Evolutionary conservation across 768 basidiomycete genomes (phyloP).

Genomic region (Rhizopogon rudus): DNA sequence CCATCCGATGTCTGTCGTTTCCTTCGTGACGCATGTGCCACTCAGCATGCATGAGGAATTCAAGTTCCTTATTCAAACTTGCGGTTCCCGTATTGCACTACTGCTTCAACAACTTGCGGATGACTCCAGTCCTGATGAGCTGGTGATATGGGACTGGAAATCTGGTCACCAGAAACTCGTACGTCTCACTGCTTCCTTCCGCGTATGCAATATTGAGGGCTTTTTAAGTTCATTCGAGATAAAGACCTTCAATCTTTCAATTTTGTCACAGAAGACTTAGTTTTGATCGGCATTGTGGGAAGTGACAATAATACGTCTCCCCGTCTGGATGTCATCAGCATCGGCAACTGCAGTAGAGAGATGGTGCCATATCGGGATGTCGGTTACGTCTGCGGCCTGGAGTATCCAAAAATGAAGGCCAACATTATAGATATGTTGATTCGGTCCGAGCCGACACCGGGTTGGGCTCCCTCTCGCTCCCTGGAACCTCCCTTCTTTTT

Average conservation of each 20-base stretch:
- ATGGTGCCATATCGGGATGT: conserved; percentile 9
- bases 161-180: conserved; percentile 25
- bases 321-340: conserved; percentile 15
- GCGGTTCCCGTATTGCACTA: conserved; percentile 25
- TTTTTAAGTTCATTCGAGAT: conserved; percentile 14
- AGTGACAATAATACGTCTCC: neutral
- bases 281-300: conserved; percentile 16
- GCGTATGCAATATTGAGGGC: neutral
- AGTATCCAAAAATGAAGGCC: conserved; percentile 17
- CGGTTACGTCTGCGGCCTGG: conserved; percentile 20
- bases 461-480: conserved; percentile 14
- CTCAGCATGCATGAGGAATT: conserved; percentile 1
- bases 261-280: conserved; percentile 28
- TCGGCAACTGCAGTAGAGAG: conserved; percentile 6
- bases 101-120: conserved; percentile 15
- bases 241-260: conserved; percentile 26
- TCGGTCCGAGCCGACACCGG: conserved; percentile 29
- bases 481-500: conserved; percentile 15
- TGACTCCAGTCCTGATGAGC: conserved; percentile 4
- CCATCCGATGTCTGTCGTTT: conserved; percentile 17
- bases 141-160: conserved; percentile 33
- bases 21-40: conserved; percentile 11
- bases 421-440: conserved; percentile 18
- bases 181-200: conserved; percentile 5
- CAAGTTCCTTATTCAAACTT: conserved; percentile 27